phyloP scores from a whole-genome alignment of 805 yeast species.

The Myxozyma monticola region DNA sequence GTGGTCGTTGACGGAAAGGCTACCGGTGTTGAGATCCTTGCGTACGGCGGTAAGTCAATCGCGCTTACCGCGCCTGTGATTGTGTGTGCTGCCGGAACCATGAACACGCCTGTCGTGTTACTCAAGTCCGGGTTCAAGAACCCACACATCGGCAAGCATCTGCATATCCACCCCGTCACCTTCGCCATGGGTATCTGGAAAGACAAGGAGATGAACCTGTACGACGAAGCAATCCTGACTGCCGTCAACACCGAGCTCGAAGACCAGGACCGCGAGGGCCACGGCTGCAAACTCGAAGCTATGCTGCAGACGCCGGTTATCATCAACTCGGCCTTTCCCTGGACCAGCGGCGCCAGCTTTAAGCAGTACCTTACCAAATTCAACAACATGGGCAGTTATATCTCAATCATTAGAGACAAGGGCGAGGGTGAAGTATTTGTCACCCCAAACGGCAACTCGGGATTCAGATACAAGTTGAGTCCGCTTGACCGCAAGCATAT shows the following conservation, averaged over 20 bases:
- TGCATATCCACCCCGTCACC: constrained; percentile 54
- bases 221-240: constrained; percentile 51
- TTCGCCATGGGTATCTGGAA: constrained; percentile 45
- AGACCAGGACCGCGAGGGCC: constrained; percentile 53
- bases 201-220: constrained; percentile 44
- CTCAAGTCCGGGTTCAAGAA: constrained; percentile 52
- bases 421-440: constrained; percentile 43
- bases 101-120: constrained; percentile 51
- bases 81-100: constrained; percentile 50
- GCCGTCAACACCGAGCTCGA: constrained; percentile 45
- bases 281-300: constrained; percentile 56
- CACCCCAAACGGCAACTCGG: constrained; percentile 41
- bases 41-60: constrained; percentile 32
- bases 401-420: constrained; percentile 51
- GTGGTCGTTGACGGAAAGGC: constrained; percentile 48
- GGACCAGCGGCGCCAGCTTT: constrained; percentile 42
- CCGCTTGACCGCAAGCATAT: constrained; percentile 44
- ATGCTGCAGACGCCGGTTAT: constrained; percentile 49
- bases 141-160: constrained; percentile 51
- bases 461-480: constrained; percentile 45
- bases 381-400: constrained; percentile 43
- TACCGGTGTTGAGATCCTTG: constrained; percentile 45
- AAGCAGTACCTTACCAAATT: constrained; percentile 43
- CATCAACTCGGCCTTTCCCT: constrained; percentile 46
- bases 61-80: constrained; percentile 47